phyloP scores from a whole-genome alignment of 208 protist species.

The Herpetomonas samuelpessoai region DNA sequence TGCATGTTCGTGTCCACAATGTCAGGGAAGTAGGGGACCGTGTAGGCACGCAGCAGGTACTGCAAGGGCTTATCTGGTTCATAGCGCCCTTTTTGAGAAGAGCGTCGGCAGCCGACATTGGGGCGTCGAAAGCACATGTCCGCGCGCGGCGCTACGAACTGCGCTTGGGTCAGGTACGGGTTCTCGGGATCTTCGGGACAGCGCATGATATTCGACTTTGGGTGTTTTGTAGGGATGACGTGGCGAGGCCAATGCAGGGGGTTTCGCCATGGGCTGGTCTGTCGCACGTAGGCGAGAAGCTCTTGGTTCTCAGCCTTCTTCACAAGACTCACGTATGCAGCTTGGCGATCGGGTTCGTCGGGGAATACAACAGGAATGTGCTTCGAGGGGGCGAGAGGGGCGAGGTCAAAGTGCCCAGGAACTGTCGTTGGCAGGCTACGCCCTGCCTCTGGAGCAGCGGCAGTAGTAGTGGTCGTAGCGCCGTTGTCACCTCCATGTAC shows the following conservation, averaged over 20 bases:
- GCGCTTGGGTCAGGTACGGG: constrained; percentile 79
- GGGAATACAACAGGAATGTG: constrained; percentile 9
- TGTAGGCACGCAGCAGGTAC: constrained; percentile 66
- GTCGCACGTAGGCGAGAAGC: constrained; percentile 57
- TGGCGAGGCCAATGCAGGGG: constrained; percentile 73
- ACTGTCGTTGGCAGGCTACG: too few relatives aligned
- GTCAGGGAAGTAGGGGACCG: constrained; percentile 89
- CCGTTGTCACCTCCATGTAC: neutral
- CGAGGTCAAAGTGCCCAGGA: too few relatives aligned
- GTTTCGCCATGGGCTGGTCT: constrained; percentile 89
- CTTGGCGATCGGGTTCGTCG: constrained; percentile 23
- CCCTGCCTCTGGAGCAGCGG: too few relatives aligned
- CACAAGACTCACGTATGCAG: constrained; percentile 47
- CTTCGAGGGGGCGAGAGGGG: neutral
- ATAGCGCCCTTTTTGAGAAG: constrained; percentile 74
- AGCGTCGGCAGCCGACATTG: constrained; percentile 58
- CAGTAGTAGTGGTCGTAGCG: neutral
- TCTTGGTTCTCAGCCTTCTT: constrained; percentile 55
- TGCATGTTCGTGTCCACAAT: constrained; percentile 85
- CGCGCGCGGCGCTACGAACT: constrained; percentile 75
- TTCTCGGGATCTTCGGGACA: constrained; percentile 81
- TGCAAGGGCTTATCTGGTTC: constrained; percentile 65
- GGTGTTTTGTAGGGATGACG: constrained; percentile 83
- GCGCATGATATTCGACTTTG: constrained; percentile 85
- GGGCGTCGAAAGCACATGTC: constrained; percentile 85